Base-by-base conservation (phyloP, 164 flowering plant genomes). In the Pachysandra terminalis region DNA sequence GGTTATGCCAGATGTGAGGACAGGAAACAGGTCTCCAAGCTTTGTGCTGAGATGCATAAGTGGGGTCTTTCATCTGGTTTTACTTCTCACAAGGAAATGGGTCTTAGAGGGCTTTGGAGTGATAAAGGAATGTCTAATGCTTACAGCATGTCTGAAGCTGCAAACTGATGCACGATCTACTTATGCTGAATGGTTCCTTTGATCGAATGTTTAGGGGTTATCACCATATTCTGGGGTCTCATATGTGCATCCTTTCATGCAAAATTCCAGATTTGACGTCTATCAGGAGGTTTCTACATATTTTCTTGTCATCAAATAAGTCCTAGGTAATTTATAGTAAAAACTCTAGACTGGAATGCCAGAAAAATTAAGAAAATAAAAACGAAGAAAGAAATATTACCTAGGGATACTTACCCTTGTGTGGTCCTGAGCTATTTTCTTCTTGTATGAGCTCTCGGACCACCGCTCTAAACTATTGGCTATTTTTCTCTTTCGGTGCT, bases 1-100 rank as follows among this genome's bases (percentile, higher is more conserved):
- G 73, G 73, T 65, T 68, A 68, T 63, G 61, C 68, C 52, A 78
- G 60, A 59, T 56, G 64, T 22, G 59, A 74, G 57, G 74, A 74
- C 26, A 22, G n/a, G 12, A 51, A 60, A 59, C 73, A 77, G 58
- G 65, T 75, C 19, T 66, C 75, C 32, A 63, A 68, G 59, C 61
- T 67, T 56, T 51, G 48, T 67, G 78, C 75, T 27, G 67, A 75
- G 65, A 54, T 73, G 62, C 77, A 65, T 53, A 26, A 56, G 17
- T 68, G 55, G 57, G 63, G 64, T 41, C 75, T 68, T 26, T 59
- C 59, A 19, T 61, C 71, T 35, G 73, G 41, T 53, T 32, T 55
- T 52, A n/a, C 37, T 41, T 52, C 71, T 49, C 56, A 55, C 15
- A 27, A 32, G 37, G 41, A 69, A 49, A 60, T n/a, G 55, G 61